These are phyloP conservation scores for Fusarium temperatum DNA, from an alignment of 2,329 filamentous ascomycete genomes.

Conservation along the genomic window DNA sequence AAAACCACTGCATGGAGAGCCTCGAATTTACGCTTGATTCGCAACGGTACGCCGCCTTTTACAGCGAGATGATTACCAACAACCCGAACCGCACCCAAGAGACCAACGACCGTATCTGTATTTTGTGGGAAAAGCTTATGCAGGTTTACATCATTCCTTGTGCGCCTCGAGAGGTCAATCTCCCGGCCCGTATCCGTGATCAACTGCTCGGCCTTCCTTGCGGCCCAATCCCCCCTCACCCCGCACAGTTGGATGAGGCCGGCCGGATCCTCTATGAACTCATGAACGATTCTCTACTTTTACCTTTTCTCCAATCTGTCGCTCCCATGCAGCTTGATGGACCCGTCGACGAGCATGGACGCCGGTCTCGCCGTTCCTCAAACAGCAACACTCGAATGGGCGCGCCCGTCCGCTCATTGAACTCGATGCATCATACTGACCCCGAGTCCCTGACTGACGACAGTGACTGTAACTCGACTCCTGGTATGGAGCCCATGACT, in stretches of 20 bases:
- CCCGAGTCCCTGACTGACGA: constrained; percentile 70
- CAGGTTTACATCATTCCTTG: constrained; percentile 90
- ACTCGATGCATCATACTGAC: constrained; percentile 57
- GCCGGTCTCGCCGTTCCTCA: constrained; percentile 56
- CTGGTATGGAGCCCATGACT: constrained; percentile 71
- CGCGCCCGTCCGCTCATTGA: constrained; percentile 45
- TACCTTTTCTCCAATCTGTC: constrained; percentile 86
- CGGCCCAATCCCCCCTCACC: constrained; percentile 73
- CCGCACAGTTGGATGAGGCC: constrained; percentile 80
- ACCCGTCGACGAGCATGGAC: constrained; percentile 49
- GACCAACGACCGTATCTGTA: constrained; percentile 73
- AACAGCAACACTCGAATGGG: constrained; percentile 48
- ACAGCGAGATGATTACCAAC: constrained; percentile 55
- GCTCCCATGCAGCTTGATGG: constrained; percentile 50
- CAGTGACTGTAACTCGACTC: constrained; percentile 67
- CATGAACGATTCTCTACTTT: constrained; percentile 96
- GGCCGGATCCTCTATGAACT: constrained; percentile 91
- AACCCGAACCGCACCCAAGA: constrained; percentile 49
- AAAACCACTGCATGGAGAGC: constrained; percentile 96
- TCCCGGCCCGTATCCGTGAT: constrained; percentile 87
- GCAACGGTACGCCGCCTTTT: constrained; percentile 77
- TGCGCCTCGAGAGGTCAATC: constrained; percentile 87
- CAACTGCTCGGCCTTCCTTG: constrained; percentile 68
- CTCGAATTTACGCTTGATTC: constrained; percentile 97
- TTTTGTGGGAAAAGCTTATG: constrained; percentile 87